These are phyloP conservation scores for Boletus vinaceobasis DNA, from an alignment of 768 basidiomycete genomes.

Conservation along the genomic window DNA sequence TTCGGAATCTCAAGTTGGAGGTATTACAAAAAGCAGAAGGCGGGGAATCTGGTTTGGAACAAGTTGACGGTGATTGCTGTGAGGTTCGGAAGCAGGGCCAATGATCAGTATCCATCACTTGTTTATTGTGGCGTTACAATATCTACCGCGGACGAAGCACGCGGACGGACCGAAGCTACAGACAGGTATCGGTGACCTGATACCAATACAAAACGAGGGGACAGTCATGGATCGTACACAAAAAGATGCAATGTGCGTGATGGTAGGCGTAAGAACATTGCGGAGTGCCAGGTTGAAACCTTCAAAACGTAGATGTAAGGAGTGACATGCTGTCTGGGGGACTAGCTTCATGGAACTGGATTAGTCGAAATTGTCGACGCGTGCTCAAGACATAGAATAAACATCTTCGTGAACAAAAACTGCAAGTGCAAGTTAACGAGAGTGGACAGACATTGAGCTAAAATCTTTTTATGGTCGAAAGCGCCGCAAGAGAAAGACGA, in stretches of 20 bases:
- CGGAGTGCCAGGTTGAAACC: background rate
- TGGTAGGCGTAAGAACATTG: background rate
- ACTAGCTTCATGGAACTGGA: background rate
- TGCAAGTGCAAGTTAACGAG: background rate
- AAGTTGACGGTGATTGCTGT: background rate
- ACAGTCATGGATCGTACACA: background rate
- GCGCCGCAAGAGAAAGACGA: slow-evolving; percentile 31
- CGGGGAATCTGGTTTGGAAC: slow-evolving; percentile 1
- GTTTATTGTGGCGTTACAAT: background rate
- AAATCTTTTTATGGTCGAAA: slow-evolving; percentile 29
- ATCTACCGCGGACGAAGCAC: background rate
- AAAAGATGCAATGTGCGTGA: background rate
- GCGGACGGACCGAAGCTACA: background rate
- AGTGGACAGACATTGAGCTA: slow-evolving; percentile 1
- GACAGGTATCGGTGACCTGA: background rate
- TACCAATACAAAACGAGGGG: slow-evolving; percentile 18
- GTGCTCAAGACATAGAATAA: slow-evolving; percentile 7
- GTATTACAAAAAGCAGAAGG: slow-evolving; percentile 6
- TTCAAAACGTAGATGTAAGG: slow-evolving; percentile 6
- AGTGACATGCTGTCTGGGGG: background rate
- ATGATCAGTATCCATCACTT: background rate
- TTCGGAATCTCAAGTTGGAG: slow-evolving; percentile 31
- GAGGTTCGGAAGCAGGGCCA: background rate
- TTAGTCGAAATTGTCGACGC: background rate
- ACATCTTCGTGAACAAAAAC: slow-evolving; percentile 1